A percentile compares a stretch with the other conserved stretches of the same genome.
Conservation (phyloP, 371 early-diverging fungal species). For the Apophysomyces ossiformis region DNA sequence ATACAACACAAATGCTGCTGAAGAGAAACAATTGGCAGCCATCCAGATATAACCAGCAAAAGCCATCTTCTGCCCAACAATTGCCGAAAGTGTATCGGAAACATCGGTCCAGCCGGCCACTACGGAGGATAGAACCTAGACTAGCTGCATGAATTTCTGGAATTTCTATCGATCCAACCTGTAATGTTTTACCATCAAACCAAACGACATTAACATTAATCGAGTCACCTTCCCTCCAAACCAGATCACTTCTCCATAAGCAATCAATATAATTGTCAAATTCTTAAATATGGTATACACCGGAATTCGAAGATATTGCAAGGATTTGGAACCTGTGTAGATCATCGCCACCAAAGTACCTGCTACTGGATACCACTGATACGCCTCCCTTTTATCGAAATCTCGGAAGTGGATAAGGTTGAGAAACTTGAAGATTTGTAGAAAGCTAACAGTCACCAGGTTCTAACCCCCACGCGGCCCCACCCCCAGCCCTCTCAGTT, state of each 20-base stretch:
- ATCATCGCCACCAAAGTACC: slow-evolving; percentile 93
- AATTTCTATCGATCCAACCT: neutral
- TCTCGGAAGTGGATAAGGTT: slow-evolving; percentile 72
- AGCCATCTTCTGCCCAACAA: slow-evolving; percentile 27
- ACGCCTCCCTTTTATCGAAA: slow-evolving; percentile 69
- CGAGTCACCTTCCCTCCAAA: slow-evolving; percentile 81
- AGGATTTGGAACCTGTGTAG: slow-evolving; percentile 94
- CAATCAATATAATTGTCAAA: slow-evolving; percentile 96
- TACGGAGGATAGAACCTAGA: slow-evolving; percentile 83
- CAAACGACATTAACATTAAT: slow-evolving; percentile 85
- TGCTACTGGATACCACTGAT: slow-evolving; percentile 90
- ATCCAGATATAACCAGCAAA: slow-evolving; percentile 90
- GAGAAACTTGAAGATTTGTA: slow-evolving; percentile 61
- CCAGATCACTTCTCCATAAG: slow-evolving; percentile 90
- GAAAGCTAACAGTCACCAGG: slow-evolving; percentile 41
- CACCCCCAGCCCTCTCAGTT: neutral
- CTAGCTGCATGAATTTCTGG: neutral
- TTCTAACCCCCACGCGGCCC: slow-evolving; percentile 29
- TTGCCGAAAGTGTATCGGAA: slow-evolving; percentile 49
- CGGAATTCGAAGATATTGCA: slow-evolving; percentile 93
- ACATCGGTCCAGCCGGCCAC: slow-evolving; percentile 88
- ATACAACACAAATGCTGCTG: slow-evolving; percentile 89
- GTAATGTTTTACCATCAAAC: slow-evolving; percentile 74
- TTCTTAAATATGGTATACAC: slow-evolving; percentile 99
- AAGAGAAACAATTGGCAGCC: slow-evolving; percentile 86